phyloP scores from a whole-genome alignment of 2,329 filamentous ascomycete species.

The Fulvia fulva region DNA sequence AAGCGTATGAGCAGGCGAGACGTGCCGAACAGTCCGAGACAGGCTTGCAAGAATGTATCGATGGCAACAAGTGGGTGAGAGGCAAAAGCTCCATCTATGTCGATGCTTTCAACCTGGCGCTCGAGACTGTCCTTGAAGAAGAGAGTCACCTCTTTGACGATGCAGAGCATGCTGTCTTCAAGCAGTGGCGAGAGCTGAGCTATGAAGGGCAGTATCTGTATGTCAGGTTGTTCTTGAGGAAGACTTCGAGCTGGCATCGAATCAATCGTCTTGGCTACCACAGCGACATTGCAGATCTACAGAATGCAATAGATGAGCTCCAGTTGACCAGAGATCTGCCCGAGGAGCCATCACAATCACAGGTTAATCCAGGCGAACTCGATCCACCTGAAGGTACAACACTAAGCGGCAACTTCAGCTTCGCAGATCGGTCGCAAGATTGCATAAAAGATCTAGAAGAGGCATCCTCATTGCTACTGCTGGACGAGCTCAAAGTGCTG shows the following conservation, averaged over 20 bases:
- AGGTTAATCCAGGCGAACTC: constrained; percentile 47
- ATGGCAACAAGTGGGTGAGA: constrained; percentile 62
- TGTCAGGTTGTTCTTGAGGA: constrained; percentile 86
- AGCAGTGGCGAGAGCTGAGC: constrained; percentile 64
- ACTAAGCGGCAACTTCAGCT: constrained; percentile 61
- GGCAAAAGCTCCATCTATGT: constrained; percentile 91
- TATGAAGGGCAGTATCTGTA: constrained; percentile 95
- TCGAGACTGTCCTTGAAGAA: constrained; percentile 84
- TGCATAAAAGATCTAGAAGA: constrained; percentile 75
- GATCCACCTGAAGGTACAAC: constrained; percentile 45
- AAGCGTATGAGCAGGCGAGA: constrained; percentile 71
- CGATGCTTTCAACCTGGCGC: constrained; percentile 89
- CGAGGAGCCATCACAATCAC: constrained; percentile 31
- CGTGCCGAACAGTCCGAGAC: constrained; percentile 49
- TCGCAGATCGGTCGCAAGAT: constrained; percentile 74
- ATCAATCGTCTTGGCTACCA: constrained; percentile 73
- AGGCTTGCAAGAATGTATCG: constrained; percentile 48
- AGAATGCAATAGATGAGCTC: constrained; percentile 61
- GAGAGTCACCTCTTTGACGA: constrained; percentile 83
- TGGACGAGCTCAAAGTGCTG: constrained; percentile 81
- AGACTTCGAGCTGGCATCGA: constrained; percentile 88
- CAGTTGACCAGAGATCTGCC: constrained; percentile 59
- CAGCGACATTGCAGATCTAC: constrained; percentile 73
- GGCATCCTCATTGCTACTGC: constrained; percentile 72
- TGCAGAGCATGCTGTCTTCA: constrained; percentile 72